Base-by-base conservation (phyloP, 768 basidiomycete genomes). In the Macrolepiota fuliginosa region DNA sequence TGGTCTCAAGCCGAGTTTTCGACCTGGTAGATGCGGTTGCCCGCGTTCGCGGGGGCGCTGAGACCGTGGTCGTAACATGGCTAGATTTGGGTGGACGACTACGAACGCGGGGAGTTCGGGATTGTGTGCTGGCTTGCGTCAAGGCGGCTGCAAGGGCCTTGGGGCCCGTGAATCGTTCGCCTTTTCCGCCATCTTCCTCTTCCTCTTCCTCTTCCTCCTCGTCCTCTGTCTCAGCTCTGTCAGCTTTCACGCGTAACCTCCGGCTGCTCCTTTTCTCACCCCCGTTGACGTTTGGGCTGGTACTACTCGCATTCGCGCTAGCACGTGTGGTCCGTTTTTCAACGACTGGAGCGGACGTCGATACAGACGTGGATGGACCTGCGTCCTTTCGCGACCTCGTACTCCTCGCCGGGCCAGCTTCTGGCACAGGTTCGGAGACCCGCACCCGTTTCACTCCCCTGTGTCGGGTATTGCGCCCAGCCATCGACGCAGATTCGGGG, bases 61-160 rank as follows among this genome's bases (percentile, higher is more conserved):
- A n/a, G 29, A 32, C 29, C 3, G 42, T 45, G 36, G 53, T 11
- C 13, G 29, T 29, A 39, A 19, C 22, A 32, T 32, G 29, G 29
- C 29, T 3, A 3, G 36, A 10, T 36, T 50, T 50, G 35, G 46
- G 17, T 15, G 46, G 32, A 27, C 49, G 37, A 40, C 50, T 50
- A 9, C 58, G 50, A 25, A 11, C 15, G 40, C 50, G 49, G 25
- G 35, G 24, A 2, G 49, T 59, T n/a, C 22, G 22, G 3, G 57
- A 49, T 24, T 58, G 27, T 5, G n/a, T 61, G 25, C 36, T 61
- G 11, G 60, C 60, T 39, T 29, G 29, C 17, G 42, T 55, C 45
- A 61, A 49, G 35, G 54, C 60, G 29, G 53, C 45, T 7, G 53
- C 60, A n/a, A 61, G 53, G 1, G 60, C 60, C 32, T 15, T 15